Conservation (phyloP, 768 basidiomycete species). For the Pisolithus tinctorius region DNA sequence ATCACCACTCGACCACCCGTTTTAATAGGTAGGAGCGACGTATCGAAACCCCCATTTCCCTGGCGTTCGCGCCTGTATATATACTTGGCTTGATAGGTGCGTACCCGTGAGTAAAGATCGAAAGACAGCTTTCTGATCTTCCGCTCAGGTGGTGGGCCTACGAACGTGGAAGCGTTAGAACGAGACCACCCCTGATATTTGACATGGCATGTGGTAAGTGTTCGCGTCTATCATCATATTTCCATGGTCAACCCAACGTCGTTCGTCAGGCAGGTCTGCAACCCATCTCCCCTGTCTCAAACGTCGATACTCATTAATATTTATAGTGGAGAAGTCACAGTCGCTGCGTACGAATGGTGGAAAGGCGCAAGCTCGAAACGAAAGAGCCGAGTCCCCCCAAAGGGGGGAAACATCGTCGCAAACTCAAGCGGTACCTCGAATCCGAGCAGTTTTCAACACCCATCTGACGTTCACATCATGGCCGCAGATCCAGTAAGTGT, state of each 20-base stretch:
- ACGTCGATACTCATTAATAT: not conserved
- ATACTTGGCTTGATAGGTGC: conserved; percentile 47
- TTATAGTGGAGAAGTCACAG: conserved; percentile 58
- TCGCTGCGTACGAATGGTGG: conserved; percentile 59
- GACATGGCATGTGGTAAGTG: not conserved
- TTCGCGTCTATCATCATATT: not conserved
- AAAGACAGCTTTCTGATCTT: too few species aligned
- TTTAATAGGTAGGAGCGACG: conserved; percentile 45
- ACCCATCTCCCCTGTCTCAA: too few species aligned
- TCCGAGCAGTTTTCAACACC: not conserved
- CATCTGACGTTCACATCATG: conserved; percentile 9
- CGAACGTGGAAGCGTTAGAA: not conserved
- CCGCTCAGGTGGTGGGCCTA: not conserved
- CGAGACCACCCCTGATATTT: not conserved
- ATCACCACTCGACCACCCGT: not conserved
- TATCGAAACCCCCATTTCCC: conserved; percentile 74
- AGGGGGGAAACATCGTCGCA: too few species aligned
- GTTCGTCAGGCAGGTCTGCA: not conserved
- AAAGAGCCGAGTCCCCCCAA: conserved; percentile 3
- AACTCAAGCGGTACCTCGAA: not conserved
- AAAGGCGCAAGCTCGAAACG: conserved; percentile 26
- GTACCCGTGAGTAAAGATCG: conserved; percentile 14
- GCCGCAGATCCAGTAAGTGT: conserved; percentile 23
- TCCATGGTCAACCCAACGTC: too few species aligned
- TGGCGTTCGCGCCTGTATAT: conserved; percentile 50